phyloP scores from a whole-genome alignment of 2,329 filamentous ascomycete species.

The Biscogniauxia mediterranea region DNA sequence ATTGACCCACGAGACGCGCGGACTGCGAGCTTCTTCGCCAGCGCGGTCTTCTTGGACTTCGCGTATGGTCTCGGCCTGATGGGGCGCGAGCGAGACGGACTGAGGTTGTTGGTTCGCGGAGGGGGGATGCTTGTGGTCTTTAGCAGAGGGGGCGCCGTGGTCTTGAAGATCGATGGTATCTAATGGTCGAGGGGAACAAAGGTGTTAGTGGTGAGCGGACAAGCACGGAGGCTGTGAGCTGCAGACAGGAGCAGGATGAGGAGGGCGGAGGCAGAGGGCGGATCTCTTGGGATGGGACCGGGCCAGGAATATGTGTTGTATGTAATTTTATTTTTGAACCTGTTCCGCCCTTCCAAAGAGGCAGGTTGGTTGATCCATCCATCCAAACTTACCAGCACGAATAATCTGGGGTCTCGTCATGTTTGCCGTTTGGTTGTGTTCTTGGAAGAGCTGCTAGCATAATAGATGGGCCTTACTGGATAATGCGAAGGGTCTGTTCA shows the following conservation, averaged over 20 bases:
- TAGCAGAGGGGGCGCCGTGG: conserved; percentile 75
- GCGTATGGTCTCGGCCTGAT: conserved; percentile 82
- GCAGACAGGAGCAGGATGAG: conserved; percentile 6
- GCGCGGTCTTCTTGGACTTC: conserved; percentile 75
- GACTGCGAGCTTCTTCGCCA: conserved; percentile 67
- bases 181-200: conserved; percentile 38
- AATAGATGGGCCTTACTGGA: conserved; percentile 19
- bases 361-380: conserved; percentile 8
- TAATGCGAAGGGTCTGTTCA: conserved; percentile 11
- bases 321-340: conserved; percentile 23
- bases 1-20: conserved; percentile 55
- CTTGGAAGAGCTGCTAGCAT: conserved; percentile 25
- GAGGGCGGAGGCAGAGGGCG: conserved; percentile 9
- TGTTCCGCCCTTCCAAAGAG: conserved; percentile 7
- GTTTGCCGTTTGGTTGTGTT: conserved; percentile 33
- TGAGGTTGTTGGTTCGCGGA: conserved; percentile 49
- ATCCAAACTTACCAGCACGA: conserved; percentile 53
- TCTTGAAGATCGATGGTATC: conserved; percentile 96
- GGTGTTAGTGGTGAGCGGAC: conserved; percentile 22
- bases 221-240: conserved; percentile 18
- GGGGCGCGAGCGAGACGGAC: conserved; percentile 59
- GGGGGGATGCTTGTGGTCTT: conserved; percentile 68
- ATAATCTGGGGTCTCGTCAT: conserved; percentile 62
- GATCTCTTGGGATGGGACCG: background rate
- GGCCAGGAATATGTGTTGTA: background rate